These are phyloP conservation scores for Diaporthe destruens DNA, from an alignment of 2,329 filamentous ascomycete species.

Conservation along the genomic window DNA sequence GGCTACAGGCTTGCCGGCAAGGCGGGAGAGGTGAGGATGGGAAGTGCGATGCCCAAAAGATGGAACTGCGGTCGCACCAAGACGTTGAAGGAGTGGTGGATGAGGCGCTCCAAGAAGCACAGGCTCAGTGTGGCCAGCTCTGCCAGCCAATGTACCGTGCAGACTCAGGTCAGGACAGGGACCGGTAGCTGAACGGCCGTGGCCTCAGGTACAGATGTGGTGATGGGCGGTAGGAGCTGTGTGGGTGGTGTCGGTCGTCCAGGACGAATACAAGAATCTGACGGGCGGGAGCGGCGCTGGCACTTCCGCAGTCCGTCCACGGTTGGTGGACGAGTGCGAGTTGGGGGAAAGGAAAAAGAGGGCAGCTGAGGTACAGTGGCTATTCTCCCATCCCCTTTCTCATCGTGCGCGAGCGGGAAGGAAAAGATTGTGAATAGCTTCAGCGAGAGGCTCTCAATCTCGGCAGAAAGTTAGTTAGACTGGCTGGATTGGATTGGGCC, in stretches of 20 bases:
- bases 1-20: constrained; percentile 35
- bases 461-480: constrained; percentile 36
- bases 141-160: constrained; percentile 28
- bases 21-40: constrained; percentile 34
- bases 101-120: constrained; percentile 34
- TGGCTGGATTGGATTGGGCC: constrained; percentile 27
- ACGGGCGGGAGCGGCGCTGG: constrained; percentile 47
- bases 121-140: constrained; percentile 37
- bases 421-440: constrained; percentile 39
- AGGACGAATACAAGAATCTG: constrained; percentile 48
- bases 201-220: constrained; percentile 23
- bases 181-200: constrained; percentile 12
- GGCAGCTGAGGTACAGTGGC: constrained; percentile 23
- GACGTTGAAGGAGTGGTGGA: constrained; percentile 36
- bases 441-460: constrained; percentile 30
- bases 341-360: constrained; percentile 13
- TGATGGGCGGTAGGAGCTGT: constrained; percentile 19
- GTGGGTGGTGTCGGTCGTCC: constrained; percentile 10
- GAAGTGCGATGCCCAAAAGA: constrained; percentile 34
- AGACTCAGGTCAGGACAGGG: constrained; percentile 1
- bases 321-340: background rate
- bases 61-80: constrained; percentile 41
- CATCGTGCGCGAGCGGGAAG: constrained; percentile 21
- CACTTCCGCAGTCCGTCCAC: constrained; percentile 20
- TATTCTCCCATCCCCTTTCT: constrained; percentile 37